phyloP scores from a whole-genome alignment of 2,329 filamentous ascomycete genomes.

The Hypoxylon sp. region DNA sequence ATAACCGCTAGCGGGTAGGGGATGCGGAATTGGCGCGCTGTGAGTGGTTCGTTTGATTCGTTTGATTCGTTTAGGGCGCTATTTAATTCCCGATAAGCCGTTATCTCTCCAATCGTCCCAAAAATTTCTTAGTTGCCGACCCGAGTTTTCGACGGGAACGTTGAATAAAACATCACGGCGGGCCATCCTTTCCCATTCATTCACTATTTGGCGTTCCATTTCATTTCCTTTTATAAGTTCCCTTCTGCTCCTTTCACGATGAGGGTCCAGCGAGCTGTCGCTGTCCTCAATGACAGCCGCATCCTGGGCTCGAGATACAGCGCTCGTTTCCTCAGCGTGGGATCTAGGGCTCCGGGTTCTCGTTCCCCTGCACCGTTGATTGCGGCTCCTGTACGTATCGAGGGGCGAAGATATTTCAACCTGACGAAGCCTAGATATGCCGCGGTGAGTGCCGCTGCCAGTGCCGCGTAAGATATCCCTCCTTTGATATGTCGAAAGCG shows the following conservation, averaged over 20 bases:
- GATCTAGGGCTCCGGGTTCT: slow-evolving; percentile 48
- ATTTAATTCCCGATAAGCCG: slow-evolving; percentile 42
- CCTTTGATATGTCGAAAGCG: background rate
- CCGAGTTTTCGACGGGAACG: slow-evolving; percentile 28
- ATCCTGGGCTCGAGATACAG: slow-evolving; percentile 53
- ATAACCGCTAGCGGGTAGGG: background rate
- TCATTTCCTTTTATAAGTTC: slow-evolving; percentile 25
- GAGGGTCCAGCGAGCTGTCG: slow-evolving; percentile 57
- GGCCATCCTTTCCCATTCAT: slow-evolving; percentile 42
- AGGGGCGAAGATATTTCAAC: slow-evolving; percentile 58
- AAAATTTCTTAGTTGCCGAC: slow-evolving; percentile 38
- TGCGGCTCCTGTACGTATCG: slow-evolving; percentile 51
- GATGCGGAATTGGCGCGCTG: slow-evolving; percentile 18
- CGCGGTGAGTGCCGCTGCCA: slow-evolving; percentile 52
- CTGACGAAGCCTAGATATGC: slow-evolving; percentile 54
- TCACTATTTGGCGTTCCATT: background rate
- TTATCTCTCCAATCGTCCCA: slow-evolving; percentile 29
- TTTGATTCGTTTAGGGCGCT: slow-evolving; percentile 5
- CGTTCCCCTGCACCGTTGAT: slow-evolving; percentile 52
- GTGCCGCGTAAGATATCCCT: slow-evolving; percentile 55
- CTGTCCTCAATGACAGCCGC: slow-evolving; percentile 56
- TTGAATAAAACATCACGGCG: slow-evolving; percentile 12
- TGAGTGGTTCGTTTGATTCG: slow-evolving; percentile 10
- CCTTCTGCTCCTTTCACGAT: slow-evolving; percentile 51
- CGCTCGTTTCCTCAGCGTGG: slow-evolving; percentile 53